Base-by-base conservation (phyloP, 352 stramenopile species). In the Phytopythium delawarense region DNA sequence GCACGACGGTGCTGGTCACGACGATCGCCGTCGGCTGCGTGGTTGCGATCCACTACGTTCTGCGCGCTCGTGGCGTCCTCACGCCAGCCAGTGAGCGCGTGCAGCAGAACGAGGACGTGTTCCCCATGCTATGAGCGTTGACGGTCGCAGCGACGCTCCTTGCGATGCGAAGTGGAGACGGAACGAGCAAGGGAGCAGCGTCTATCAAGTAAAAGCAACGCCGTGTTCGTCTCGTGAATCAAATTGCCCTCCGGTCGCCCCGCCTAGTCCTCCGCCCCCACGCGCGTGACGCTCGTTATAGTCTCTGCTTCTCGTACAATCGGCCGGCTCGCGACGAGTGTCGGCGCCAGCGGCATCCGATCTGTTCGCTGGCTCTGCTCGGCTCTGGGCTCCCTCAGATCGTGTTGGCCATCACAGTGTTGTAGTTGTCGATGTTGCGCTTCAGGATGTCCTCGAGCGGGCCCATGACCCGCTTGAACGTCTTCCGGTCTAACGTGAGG, bases 401-500 rank as follows among this genome's bases (percentile, higher is more conserved):
- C 71, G 91, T 94, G 79, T 94, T 92, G 61, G 87, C 87, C 57
- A 94, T 94, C 63, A 94, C 81, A 52, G 79, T 81, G 75, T 94
- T 96, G 82, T 96, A 96, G 76, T 91, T 91, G 72, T 92, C 81
- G 46, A 96, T 91, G 75, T 96, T 96, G 70, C 87, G 85, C 85
- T 96, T 96, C 48, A 96, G 77, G 57, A 94, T 93, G 63, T 96
- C 81, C 87, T 93, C 83, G 74, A 96, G 75, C 61, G 87, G 87
- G 18, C 87, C 87, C 84, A 96, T 92, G 55, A 96, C 84, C 28
- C 87, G 78, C 82, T 94, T 95, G 75, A 99, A 98, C 37, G 91
- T 96, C 70, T 93, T 89, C 42, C 92, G 87, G 71, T 98, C 92
- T 46, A 98, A 81, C 37, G 80, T 91, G 28, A 98, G 75, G 67